A percentile compares a stretch with the other conserved stretches of the same genome.
Evolutionary conservation across 345 rosid genomes (phyloP).

Genomic region (Draba incana): DNA sequence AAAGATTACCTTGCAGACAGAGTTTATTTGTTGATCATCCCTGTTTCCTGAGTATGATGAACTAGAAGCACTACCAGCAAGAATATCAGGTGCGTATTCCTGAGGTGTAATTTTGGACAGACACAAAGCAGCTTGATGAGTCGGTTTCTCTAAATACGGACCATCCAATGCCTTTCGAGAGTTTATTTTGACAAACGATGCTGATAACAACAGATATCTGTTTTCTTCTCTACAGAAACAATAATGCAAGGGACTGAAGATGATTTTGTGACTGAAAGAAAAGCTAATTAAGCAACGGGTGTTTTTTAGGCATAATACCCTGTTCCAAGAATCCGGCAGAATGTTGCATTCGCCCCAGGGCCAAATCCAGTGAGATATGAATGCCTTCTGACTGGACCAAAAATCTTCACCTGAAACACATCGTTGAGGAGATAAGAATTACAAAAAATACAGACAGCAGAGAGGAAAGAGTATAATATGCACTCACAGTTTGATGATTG

Average conservation of each 20-base stretch:
- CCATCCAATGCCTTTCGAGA: constrained; percentile 45
- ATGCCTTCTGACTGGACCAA: constrained; percentile 57
- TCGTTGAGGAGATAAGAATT: constrained; percentile 26
- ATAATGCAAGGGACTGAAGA: constrained; percentile 15
- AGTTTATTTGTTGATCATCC: constrained; percentile 45
- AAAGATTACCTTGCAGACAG: constrained; percentile 67
- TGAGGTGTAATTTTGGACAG: constrained; percentile 28
- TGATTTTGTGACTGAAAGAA: constrained; percentile 2
- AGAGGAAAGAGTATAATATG: constrained; percentile 28
- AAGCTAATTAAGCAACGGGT: constrained; percentile 15
- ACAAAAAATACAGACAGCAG: constrained; percentile 17
- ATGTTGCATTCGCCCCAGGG: constrained; percentile 67
- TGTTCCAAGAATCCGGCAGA: constrained; percentile 63
- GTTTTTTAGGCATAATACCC: constrained; percentile 48
- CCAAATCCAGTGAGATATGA: constrained; percentile 73
- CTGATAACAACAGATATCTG: constrained; percentile 48
- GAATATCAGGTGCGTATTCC: constrained; percentile 38
- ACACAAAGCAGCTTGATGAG: constrained; percentile 32
- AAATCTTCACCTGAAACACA: constrained; percentile 61
- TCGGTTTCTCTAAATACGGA: constrained; percentile 28
- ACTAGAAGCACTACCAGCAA: constrained; percentile 53
- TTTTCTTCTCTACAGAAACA: constrained; percentile 33
- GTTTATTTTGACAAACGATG: constrained; percentile 63
- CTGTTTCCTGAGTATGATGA: constrained; percentile 39
- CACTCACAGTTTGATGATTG: constrained; percentile 56